phyloP scores from a whole-genome alignment of 345 rosid genomes.

The Eucalyptus guilfoylei region DNA sequence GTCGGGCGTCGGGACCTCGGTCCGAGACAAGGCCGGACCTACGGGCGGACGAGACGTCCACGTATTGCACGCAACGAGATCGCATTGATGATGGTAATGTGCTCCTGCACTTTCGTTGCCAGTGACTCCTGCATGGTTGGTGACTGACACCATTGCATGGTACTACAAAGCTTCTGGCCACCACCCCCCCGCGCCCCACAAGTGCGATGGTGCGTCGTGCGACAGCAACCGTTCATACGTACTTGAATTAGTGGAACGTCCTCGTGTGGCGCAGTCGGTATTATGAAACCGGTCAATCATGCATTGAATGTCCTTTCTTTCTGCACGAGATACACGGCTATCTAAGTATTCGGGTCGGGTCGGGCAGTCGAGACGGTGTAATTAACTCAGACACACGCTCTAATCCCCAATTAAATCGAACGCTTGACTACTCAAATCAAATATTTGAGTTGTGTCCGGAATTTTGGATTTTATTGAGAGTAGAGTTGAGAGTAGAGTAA shows the following conservation, averaged over 20 bases:
- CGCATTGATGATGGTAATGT: not conserved
- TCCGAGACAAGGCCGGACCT: not conserved
- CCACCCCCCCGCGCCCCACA: not conserved
- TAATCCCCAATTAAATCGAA: not conserved
- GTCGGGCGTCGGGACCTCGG: not conserved
- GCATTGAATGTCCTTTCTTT: not conserved
- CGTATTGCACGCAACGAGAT: not conserved
- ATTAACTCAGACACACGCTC: not conserved
- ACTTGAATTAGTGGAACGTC: not conserved
- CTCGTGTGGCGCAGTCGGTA: not conserved
- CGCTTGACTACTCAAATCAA: not conserved
- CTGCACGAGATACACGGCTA: not conserved
- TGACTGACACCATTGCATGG: not conserved
- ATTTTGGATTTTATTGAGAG: not conserved
- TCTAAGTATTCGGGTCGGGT: not conserved
- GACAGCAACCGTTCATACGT: not conserved
- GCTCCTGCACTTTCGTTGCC: not conserved
- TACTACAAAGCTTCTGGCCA: not conserved
- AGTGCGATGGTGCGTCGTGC: not conserved
- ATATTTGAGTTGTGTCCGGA: accelerated
- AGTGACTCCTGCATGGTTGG: not conserved
- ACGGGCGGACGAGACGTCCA: not conserved
- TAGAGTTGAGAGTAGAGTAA: not conserved
- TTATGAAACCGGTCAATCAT: not conserved
- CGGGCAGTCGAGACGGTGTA: not conserved